A percentile compares a stretch with the other conserved stretches of the same genome.
These are phyloP conservation scores for Meredithiella fracta DNA, from an alignment of 2,329 filamentous ascomycete species.

Conservation along the genomic window DNA sequence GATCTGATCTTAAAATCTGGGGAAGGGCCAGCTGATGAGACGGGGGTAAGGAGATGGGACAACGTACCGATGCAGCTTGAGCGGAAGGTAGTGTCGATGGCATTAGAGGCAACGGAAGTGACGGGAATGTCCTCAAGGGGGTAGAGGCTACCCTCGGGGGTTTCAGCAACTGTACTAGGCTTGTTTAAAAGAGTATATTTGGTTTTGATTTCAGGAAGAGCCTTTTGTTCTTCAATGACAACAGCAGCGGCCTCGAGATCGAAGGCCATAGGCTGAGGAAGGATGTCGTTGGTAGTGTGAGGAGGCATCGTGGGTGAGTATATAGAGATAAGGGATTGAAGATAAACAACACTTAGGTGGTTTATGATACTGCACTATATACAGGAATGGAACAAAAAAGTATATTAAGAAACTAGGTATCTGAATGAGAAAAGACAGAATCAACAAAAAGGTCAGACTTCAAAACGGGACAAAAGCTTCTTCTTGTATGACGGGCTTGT, in stretches of 20 bases:
- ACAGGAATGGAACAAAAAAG: background rate
- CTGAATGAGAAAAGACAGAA: background rate
- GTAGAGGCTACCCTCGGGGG: constrained; percentile 26
- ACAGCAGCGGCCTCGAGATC: background rate
- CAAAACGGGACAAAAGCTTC: background rate
- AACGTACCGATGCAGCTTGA: constrained; percentile 42
- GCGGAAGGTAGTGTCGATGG: constrained; percentile 45
- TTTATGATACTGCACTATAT: too few relatives aligned
- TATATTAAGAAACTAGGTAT: background rate
- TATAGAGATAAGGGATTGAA: background rate
- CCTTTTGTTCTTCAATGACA: background rate
- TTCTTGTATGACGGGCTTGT: background rate
- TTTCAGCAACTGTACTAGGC: constrained; percentile 9
- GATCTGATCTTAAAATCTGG: constrained; percentile 1
- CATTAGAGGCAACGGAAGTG: constrained; percentile 31
- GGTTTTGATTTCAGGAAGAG: background rate
- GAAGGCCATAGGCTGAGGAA: background rate
- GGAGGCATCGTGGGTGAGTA: background rate
- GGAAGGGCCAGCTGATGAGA: background rate
- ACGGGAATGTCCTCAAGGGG: constrained; percentile 38
- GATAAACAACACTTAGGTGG: background rate
- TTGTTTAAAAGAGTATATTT: constrained; percentile 9
- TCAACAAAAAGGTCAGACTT: background rate
- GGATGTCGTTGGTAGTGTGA: constrained; percentile 1
- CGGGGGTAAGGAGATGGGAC: background rate